Conservation (phyloP, 192 early-diverging fungal species). For the Allomyces macrogynus region DNA sequence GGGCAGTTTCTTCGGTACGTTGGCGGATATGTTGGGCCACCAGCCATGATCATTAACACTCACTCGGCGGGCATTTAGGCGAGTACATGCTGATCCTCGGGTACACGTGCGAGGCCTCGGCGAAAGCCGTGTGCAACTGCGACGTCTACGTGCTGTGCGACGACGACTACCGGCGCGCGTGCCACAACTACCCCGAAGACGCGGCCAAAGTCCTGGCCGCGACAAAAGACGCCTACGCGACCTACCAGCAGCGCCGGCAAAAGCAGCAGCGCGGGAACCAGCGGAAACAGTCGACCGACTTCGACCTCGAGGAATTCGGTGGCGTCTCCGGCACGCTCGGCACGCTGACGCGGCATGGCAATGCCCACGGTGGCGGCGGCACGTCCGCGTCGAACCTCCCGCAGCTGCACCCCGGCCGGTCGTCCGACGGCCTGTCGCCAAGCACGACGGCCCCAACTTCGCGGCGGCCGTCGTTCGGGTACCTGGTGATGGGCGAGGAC, state of each 20-base stretch:
- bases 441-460: background rate
- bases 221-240: constrained; percentile 7
- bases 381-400: background rate
- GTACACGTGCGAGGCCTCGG: constrained; percentile 25
- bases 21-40: no score
- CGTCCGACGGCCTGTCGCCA: no score
- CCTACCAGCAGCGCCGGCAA: constrained; percentile 9
- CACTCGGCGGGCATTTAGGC: no score
- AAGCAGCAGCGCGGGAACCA: background rate
- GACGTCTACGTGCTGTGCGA: constrained; percentile 26
- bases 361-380: no score
- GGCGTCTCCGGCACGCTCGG: no score
- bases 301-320: no score
- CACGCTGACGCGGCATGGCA: background rate
- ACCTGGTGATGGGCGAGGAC: background rate
- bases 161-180: constrained; percentile 17
- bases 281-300: background rate
- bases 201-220: constrained; percentile 10
- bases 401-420: no score
- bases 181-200: constrained; percentile 22
- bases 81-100: constrained; percentile 25
- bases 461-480: background rate
- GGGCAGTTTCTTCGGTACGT: constrained; percentile 25
- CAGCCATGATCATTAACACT: no score
- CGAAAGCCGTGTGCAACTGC: constrained; percentile 25